A percentile compares a stretch with the other conserved stretches of the same genome.
Evolutionary conservation across 1,139 yeast species (phyloP).

Genomic region (Hemisphaericaspora xylanilytica): DNA sequence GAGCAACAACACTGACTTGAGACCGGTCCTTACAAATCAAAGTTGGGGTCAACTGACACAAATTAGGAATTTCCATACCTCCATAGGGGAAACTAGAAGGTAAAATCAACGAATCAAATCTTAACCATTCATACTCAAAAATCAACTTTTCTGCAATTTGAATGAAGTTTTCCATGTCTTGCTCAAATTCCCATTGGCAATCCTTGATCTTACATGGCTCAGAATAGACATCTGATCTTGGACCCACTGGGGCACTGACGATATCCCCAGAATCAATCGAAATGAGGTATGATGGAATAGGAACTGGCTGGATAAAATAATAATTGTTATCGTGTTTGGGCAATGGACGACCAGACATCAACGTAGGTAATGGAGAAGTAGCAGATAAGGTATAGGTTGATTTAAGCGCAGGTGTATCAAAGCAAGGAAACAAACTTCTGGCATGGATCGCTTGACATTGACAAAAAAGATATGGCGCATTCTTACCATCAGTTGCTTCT

Average conservation of each 20-base stretch:
- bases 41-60: slow-evolving; percentile 90
- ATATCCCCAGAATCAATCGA: slow-evolving; percentile 88
- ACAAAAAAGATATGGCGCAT: slow-evolving; percentile 75
- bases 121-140: slow-evolving; percentile 84
- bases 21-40: slow-evolving; percentile 82
- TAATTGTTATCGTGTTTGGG: slow-evolving; percentile 23
- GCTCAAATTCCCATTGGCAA: slow-evolving; percentile 76
- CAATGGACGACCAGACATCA: slow-evolving; percentile 64
- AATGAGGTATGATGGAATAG: slow-evolving; percentile 81
- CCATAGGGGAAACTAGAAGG: slow-evolving; percentile 91
- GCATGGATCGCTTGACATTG: slow-evolving; percentile 94
- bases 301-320: slow-evolving; percentile 67
- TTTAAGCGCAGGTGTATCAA: slow-evolving; percentile 87
- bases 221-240: slow-evolving; percentile 77
- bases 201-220: slow-evolving; percentile 69
- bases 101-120: slow-evolving; percentile 75
- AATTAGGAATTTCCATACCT: slow-evolving; percentile 94
- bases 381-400: slow-evolving; percentile 60
- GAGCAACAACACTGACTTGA: slow-evolving; percentile 86
- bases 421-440: slow-evolving; percentile 82
- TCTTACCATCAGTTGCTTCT: slow-evolving; percentile 74
- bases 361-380: slow-evolving; percentile 61
- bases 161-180: slow-evolving; percentile 78
- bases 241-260: slow-evolving; percentile 69
- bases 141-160: slow-evolving; percentile 75